These are phyloP conservation scores for Paecilomyces dactylethromorphus DNA, from an alignment of 2,329 filamentous ascomycete species.

Conservation along the genomic window DNA sequence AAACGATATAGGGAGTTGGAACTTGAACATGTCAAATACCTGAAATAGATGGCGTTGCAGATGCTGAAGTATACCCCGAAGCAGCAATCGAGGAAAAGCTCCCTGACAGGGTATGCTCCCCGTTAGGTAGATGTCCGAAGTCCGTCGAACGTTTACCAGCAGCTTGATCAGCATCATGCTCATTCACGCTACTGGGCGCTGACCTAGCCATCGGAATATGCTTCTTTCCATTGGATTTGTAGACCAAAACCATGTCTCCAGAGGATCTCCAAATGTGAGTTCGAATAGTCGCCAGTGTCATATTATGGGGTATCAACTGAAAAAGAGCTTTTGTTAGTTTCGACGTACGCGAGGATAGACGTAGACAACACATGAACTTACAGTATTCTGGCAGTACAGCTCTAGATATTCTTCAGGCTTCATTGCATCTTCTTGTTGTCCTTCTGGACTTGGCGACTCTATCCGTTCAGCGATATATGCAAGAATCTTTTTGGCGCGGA, in stretches of 20 bases:
- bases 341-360: background rate
- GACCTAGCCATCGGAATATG: conserved; percentile 25
- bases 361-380: conserved; percentile 39
- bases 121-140: background rate
- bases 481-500: conserved; percentile 89
- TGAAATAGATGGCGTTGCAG: background rate
- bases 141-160: background rate
- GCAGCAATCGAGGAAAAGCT: background rate
- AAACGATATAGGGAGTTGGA: background rate
- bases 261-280: conserved; percentile 91
- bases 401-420: conserved; percentile 91
- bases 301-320: conserved; percentile 60
- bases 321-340: background rate
- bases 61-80: background rate
- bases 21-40: background rate
- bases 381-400: conserved; percentile 88
- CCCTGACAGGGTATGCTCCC: background rate
- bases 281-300: conserved; percentile 89
- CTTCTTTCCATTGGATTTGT: conserved; percentile 86
- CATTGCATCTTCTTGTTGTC: conserved; percentile 54
- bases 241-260: conserved; percentile 85
- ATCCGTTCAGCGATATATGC: conserved; percentile 89
- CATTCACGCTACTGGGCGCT: conserved; percentile 6
- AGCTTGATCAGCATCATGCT: background rate
- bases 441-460: conserved; percentile 58